A percentile compares a stretch with the other conserved stretches of the same genome.
phyloP scores from a whole-genome alignment of 768 basidiomycete genomes.

The Tubosaeta brunneosetosa region DNA sequence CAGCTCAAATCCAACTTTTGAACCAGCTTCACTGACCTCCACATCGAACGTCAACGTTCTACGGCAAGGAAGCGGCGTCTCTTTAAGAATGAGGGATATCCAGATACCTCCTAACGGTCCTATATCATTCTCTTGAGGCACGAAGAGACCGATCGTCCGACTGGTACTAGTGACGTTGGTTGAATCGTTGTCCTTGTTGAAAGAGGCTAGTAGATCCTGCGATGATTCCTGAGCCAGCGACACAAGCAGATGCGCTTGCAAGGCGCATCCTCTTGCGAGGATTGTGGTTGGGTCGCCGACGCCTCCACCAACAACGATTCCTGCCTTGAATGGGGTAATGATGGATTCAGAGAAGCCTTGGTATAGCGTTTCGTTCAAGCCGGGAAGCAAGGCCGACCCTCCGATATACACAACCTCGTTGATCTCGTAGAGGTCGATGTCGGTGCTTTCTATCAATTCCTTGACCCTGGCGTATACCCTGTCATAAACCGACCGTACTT shows the following conservation, averaged over 20 bases:
- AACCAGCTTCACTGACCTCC: constrained; percentile 36
- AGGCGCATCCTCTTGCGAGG: constrained; percentile 69
- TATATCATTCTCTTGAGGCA: constrained; percentile 45
- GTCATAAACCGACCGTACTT: constrained; percentile 56
- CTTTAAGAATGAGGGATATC: constrained; percentile 59
- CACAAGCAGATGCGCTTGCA: constrained; percentile 64
- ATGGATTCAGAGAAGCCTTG: constrained; percentile 58
- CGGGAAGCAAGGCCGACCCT: constrained; percentile 69
- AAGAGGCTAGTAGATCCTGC: constrained; percentile 48
- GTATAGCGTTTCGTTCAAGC: constrained; percentile 57
- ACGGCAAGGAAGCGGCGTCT: constrained; percentile 68
- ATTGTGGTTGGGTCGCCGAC: constrained; percentile 75
- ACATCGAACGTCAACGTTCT: constrained; percentile 57
- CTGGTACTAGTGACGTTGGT: constrained; percentile 52
- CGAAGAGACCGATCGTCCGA: constrained; percentile 59
- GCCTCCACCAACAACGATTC: constrained; percentile 67
- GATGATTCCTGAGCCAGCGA: constrained; percentile 45
- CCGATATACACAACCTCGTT: constrained; percentile 82
- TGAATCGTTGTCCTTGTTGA: constrained; percentile 38
- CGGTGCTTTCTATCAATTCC: constrained; percentile 47
- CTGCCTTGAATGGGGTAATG: constrained; percentile 60
- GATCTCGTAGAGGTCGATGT: constrained; percentile 59
- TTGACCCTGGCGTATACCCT: constrained; percentile 48
- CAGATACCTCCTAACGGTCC: constrained; percentile 54
- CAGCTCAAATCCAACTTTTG: constrained; percentile 57